Percentiles rank a stretch among this genome's conserved stretches.
Evolutionary conservation across 495 filamentous ascomycete species (phyloP).

Genomic region (Hypoxylon cercidicola): DNA sequence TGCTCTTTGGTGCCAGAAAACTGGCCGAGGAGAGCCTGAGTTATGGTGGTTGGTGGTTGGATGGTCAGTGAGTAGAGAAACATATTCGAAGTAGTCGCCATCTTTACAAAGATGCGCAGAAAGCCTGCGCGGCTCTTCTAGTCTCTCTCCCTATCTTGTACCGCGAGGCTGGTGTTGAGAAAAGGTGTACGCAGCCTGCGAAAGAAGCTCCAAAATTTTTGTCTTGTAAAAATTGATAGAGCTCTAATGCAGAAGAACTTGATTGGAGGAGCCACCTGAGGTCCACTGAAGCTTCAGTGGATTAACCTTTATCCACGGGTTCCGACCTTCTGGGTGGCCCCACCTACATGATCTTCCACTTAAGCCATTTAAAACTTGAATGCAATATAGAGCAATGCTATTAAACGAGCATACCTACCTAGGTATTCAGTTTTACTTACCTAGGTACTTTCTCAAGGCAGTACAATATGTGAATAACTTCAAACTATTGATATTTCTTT

Average conservation of each 20-base stretch:
- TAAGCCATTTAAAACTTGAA: not conserved
- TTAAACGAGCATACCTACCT: too few relatives aligned
- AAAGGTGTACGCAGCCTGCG: conserved; percentile 7
- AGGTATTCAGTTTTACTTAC: too few relatives aligned
- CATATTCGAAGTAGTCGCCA: conserved; percentile 98
- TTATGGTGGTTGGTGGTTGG: conserved; percentile 86
- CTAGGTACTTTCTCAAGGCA: too few relatives aligned
- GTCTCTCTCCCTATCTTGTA: conserved; percentile 31
- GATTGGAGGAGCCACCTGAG: conserved; percentile 26
- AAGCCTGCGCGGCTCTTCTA: conserved; percentile 61
- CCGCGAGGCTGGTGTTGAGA: conserved; percentile 12
- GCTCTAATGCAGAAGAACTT: conserved; percentile 30
- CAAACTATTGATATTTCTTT: too few relatives aligned
- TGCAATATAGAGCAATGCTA: not conserved
- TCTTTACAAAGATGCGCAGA: conserved; percentile 65
- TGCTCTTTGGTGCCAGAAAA: conserved; percentile 95
- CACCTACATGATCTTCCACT: too few relatives aligned
- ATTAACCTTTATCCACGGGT: conserved; percentile 8
- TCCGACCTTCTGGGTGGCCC: too few relatives aligned
- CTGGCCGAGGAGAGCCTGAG: conserved; percentile 90
- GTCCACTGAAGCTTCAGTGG: conserved; percentile 3
- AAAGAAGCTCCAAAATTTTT: conserved; percentile 9
- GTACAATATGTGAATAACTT: not conserved
- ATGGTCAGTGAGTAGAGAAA: conserved; percentile 97
- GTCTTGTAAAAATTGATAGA: conserved; percentile 22